Base-by-base conservation (phyloP, 2,329 filamentous ascomycete genomes). In the Pseudopithomyces chartarum region DNA sequence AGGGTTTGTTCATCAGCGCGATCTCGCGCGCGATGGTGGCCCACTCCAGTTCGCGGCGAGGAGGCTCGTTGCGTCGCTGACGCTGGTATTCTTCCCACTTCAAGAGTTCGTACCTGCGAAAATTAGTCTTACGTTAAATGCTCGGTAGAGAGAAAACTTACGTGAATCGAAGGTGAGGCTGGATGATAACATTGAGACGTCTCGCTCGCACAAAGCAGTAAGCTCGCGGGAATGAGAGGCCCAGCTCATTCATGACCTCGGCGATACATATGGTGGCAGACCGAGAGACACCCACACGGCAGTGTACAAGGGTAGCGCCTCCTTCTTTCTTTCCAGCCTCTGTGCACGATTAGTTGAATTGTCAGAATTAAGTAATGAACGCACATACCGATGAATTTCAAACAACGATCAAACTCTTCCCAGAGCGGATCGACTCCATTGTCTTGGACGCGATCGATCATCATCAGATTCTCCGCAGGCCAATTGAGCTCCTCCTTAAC, bases 181-280 rank as follows among this genome's bases (percentile, higher is more conserved):
- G 95, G 62, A 99, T 98, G 62, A 99, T 99, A 51, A 99, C 95
- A 71, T 99, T 99, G 46, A 99, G 82, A 58, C 95, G 85, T 52
- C 95, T 86, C 19, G 95, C 95, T 32, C 95, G 88, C 36, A 99
- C 95, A 75, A 94, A 98, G 75, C 95, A 98, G 76, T 99, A 99
- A 57, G 95, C 95, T 54, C 91, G 85, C 12, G 95, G 92, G 67
- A 98, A 94, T 0, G 92, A 95, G 62, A 97, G 79, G 20, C 86
- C 83, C 66, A 92, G 77, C 23, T 89, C 83, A 34, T 89, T 87
- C 95, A 99, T 99, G 34, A 98, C 92, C 76, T 98, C 93, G n/a
- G 95, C 95, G 68, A 99, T 99, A 74, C 95, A 98, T 59, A 99
- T 97, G 1, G 94, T 99, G 12, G 95, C 95, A 60, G 92, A 97